Percentiles rank a stretch among this genome's conserved stretches.
These are phyloP conservation scores for Microcera coccophila DNA, from an alignment of 2,329 filamentous ascomycete species.

Conservation along the genomic window DNA sequence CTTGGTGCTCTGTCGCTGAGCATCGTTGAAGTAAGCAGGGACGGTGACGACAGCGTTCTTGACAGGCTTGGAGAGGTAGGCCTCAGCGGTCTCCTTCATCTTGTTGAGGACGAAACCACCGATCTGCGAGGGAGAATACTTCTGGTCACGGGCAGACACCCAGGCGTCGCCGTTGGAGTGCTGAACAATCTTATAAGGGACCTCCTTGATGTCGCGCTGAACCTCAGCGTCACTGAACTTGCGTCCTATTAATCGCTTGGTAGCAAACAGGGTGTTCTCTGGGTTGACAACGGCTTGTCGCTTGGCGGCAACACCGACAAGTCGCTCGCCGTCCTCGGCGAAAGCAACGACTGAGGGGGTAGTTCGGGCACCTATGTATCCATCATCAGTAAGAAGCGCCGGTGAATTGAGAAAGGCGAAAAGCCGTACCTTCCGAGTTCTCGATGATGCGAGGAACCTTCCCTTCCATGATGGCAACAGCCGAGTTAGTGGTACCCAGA, in stretches of 20 bases:
- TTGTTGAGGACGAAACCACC: conserved; percentile 95
- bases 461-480: conserved; percentile 96
- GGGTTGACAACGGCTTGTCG: conserved; percentile 98
- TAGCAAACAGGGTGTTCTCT: conserved; percentile 96
- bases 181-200: conserved; percentile 97
- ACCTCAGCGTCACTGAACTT: conserved; percentile 94
- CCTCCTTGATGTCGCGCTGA: conserved; percentile 94
- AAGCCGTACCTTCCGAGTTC: conserved; percentile 77
- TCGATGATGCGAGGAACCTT: conserved; percentile 94
- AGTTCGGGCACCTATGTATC: conserved; percentile 34
- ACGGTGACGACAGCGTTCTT: conserved; percentile 98
- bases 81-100: conserved; percentile 98
- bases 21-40: conserved; percentile 98
- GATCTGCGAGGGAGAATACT: conserved; percentile 97
- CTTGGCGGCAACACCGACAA: conserved; percentile 96
- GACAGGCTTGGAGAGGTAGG: conserved; percentile 82
- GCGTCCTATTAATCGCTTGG: conserved; percentile 96
- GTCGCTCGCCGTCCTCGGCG: conserved; percentile 88
- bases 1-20: conserved; percentile 96
- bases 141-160: conserved; percentile 89
- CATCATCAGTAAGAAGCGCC: conserved; percentile 7
- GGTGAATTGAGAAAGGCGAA: conserved; percentile 6
- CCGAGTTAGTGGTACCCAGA: conserved; percentile 96
- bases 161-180: conserved; percentile 95
- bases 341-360: conserved; percentile 86